phyloP scores from a whole-genome alignment of 2,329 filamentous ascomycete genomes.

The Akanthomyces lecanii region DNA sequence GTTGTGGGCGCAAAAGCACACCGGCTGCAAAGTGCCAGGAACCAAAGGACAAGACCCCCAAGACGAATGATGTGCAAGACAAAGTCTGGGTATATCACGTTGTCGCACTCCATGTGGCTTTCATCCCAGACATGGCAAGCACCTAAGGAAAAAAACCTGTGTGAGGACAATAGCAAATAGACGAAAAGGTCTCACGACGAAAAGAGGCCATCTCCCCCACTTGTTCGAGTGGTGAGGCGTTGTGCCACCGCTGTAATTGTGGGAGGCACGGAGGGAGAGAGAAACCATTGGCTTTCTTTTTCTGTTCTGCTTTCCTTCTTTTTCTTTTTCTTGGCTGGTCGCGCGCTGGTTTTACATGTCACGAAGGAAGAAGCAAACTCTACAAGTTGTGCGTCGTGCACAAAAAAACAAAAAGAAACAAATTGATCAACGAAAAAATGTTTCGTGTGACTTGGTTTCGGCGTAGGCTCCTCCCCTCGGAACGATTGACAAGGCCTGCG shows the following conservation, averaged over 20 bases:
- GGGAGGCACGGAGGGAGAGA: background rate
- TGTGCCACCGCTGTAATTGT: background rate
- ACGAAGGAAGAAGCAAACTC: constrained; percentile 13
- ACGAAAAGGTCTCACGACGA: background rate
- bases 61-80: background rate
- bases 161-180: background rate
- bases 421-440: background rate
- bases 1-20: background rate
- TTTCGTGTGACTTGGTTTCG: background rate
- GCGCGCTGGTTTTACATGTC: background rate
- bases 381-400: background rate
- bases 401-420: background rate
- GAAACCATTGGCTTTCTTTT: background rate
- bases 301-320: background rate
- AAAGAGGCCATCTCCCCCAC: background rate
- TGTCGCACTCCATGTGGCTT: background rate
- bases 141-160: background rate
- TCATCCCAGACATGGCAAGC: background rate
- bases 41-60: background rate
- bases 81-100: background rate
- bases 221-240: background rate
- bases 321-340: background rate
- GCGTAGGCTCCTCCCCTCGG: background rate
- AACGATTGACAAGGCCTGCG: background rate
- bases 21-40: background rate